Evolutionary conservation across 2,329 filamentous ascomycete genomes (phyloP), one percentile per base, ranked within the genome.

Genomic region (Cercospora brassicicola): DNA sequence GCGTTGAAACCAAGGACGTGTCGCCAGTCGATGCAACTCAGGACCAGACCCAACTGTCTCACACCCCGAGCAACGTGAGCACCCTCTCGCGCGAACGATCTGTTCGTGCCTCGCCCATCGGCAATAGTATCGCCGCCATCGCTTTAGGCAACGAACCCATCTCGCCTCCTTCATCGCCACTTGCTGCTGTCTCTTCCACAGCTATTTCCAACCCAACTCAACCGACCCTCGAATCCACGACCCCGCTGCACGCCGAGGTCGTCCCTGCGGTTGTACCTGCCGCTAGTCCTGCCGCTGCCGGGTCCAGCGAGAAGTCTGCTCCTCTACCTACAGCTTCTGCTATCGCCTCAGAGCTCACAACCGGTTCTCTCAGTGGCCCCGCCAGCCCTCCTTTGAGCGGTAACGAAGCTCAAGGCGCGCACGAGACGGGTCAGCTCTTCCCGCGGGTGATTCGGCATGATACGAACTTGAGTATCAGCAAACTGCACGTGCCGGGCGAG

Each of bases 401-500:
- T 18, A 67, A 74, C 67, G 79, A 81, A 68, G 74, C 75, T 10
- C 69, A 76, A 28, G 76, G 73, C n/a, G 76, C 76, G 42, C 75
- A 74, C 65, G 73, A 74, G 71, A 79, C 76, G 57, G 74, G 80
- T 13, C 80, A 83, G 57, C 84, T 85, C 71, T 81, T 84, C 6
- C 82, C 84, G 11, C 87, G 85, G 5, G 76, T 83, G 39, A 73
- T 79, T 30, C 76, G 83, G 64, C 80, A 82, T 51, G 78, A 83
- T 62, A 85, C 83, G 5, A 81, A 83, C 69, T 75, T 83, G 28
- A 82, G 79, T 30, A 86, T 91, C 55, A 88, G 88, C 64, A 85
- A 89, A 74, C 79, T 92, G 61, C 89, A 91, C 75, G 85, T 93
- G 18, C 90, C 90, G 3, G 90, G 90, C 10, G 84, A 89, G 72